Evolutionary conservation across 106 monocot genomes (phyloP), one percentile per base, ranked within the genome.

Genomic region (Phalaenopsis equestris): DNA sequence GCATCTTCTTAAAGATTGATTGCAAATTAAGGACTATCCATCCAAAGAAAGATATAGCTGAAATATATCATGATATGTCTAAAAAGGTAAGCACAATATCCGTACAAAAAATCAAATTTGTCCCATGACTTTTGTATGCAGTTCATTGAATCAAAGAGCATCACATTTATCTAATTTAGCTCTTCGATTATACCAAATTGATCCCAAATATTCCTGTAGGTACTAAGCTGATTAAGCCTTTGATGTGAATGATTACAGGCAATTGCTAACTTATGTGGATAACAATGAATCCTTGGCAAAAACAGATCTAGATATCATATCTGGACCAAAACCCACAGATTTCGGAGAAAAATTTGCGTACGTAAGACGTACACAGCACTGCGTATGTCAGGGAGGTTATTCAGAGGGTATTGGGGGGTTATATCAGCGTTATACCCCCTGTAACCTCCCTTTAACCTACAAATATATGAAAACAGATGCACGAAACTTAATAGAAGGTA

Each of bases 21-120:
- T 87, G 73, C 89, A 99, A 94, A 15, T 94, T 94, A 83, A 92
- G 87, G 58, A 79, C 90, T 75, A 77, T 88, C 8, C 95, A 89
- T 79, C 98, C 98, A 84, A 88, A 17, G 24, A 99, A 99, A 91
- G 94, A 89, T 78, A 77, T 94, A 82, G 87, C 88, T 81, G 82
- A 83, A 38, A 14, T 99, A 55, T 99, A 88, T 76, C 89, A 89
- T 81, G 76, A 93, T 72, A 65, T 99, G 73, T 86, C 98, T 76
- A 84, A 85, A 46, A 94, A 93, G 92, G 94, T 85, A n/a, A 81
- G 55, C 74, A 52, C 11, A 52, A 52, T 0, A 30, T 30, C 0
- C 30, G 10, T 12, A 12, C 52, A 72, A 14, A 10, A 52, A 12
- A 14, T 52, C 52, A 52, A 12, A 3, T 10, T 10, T 23, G 21